Evolutionary conservation across 1,284 basidiomycete species (phyloP), one percentile per base, ranked within the genome.

Genomic region (Leccinum ponderosum): DNA sequence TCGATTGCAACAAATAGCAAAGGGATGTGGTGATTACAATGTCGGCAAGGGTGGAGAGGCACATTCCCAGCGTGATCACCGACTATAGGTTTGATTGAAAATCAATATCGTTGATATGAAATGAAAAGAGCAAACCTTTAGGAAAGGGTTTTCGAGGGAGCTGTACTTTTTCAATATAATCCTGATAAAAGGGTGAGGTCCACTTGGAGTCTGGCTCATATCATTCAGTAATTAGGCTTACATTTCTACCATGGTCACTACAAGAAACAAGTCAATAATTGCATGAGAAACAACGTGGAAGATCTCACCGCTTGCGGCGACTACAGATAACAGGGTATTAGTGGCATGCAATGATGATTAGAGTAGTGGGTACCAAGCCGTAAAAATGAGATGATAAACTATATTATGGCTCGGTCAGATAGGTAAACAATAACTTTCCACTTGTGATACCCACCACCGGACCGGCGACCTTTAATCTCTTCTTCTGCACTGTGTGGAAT

Each of bases 31-130:
- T 82, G 59, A 84, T 81, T 15, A 82, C 27, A 56, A 84, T 66
- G 62, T 86, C 84, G 6, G 81, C 75, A 5, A 72, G 64, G 0
- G 78, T 77, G 0, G 83, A 82, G 22, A 83, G 75, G 0, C 76
- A 74, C 2, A 86, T 68, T 5, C 83, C 83, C 1, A 81, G 68
- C 1, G 83, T 84, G 66, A 84, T 83, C 11, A 83, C 71, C 78
- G 81, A 84, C 83, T 84, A 60, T 7, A 3, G 25, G 42, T 44
- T 44, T 44, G 17, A 44, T 44, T 20, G 17, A 44, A 44, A 20
- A 44, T 44, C 1, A 44, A 9, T 17, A 17, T 20, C 11, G 8
- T 11, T 3, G 20, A 14, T 22, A n/a, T 7, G 8, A 12, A 55
- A 57, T 17, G 9, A 27, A 11, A 6, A 42, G 0, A 25, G n/a